Conservation (phyloP, 2,329 filamentous ascomycete genomes). For the Colletotrichum eleusines region DNA sequence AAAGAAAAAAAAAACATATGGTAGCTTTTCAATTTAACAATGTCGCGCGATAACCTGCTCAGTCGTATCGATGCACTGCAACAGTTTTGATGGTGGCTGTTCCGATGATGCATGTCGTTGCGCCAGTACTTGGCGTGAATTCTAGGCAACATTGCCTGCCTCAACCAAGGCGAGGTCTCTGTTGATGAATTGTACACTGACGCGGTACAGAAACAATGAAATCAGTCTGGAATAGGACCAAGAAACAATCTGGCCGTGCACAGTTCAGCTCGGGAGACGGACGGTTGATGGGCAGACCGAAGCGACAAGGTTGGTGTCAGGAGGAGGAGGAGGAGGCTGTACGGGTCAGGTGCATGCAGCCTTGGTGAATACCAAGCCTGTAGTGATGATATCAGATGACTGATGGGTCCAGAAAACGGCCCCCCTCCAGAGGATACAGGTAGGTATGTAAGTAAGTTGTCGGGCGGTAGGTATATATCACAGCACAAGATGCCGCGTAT, state of each 20-base stretch:
- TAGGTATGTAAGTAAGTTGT: background rate
- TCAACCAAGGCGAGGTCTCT: too few relatives aligned
- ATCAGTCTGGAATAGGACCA: background rate
- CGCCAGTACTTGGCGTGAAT: background rate
- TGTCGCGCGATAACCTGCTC: slow-evolving; percentile 11
- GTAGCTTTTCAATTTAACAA: slow-evolving; percentile 40
- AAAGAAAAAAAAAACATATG: too few relatives aligned
- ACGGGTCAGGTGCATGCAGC: slow-evolving; percentile 38
- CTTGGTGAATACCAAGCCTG: slow-evolving; percentile 2
- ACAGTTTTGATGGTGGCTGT: background rate
- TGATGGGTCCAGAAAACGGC: slow-evolving; percentile 1
- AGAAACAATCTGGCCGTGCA: too few relatives aligned
- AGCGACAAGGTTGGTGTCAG: slow-evolving; percentile 21
- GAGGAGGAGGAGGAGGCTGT: too few relatives aligned
- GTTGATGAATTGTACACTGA: background rate
- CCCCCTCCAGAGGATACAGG: background rate
- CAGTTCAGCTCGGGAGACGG: background rate
- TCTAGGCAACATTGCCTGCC: background rate
- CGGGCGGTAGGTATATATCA: background rate
- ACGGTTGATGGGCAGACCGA: background rate
- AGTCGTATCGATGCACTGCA: background rate
- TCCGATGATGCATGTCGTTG: background rate
- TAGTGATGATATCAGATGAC: slow-evolving; percentile 10
- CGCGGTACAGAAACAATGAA: background rate
- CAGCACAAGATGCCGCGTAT: background rate